These are phyloP conservation scores for Fusarium proliferatum DNA, from an alignment of 2,329 filamentous ascomycete species.

Conservation along the genomic window DNA sequence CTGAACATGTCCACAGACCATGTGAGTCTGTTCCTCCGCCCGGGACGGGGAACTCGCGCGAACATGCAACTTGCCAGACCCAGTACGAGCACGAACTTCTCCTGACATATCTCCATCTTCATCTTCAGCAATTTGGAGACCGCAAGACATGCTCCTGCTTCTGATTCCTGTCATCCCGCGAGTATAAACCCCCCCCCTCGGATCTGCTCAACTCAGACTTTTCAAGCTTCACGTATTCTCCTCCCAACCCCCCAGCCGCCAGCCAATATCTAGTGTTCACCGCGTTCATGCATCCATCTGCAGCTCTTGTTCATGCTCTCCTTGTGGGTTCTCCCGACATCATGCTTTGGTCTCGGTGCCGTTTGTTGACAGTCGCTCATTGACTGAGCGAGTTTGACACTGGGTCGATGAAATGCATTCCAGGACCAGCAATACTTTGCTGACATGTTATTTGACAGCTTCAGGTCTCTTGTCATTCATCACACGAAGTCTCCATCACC, in stretches of 20 bases:
- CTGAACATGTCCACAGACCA: not conserved
- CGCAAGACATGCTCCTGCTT: not conserved
- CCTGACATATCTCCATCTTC: fast-evolving
- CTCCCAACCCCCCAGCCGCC: fast-evolving
- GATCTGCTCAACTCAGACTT: not conserved
- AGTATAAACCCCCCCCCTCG: not conserved
- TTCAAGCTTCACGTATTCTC: not conserved
- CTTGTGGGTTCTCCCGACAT: fast-evolving
- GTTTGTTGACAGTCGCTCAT: not conserved
- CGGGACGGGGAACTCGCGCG: not conserved
- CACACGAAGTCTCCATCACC: not conserved
- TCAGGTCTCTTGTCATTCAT: not conserved
- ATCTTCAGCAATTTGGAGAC: not conserved
- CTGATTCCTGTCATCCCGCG: not conserved
- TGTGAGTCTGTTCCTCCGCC: not conserved
- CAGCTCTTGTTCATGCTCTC: not conserved
- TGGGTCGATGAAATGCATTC: not conserved
- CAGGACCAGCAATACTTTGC: not conserved
- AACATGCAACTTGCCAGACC: not conserved
- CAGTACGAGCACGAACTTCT: not conserved
- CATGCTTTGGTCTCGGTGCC: not conserved
- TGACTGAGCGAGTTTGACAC: not conserved
- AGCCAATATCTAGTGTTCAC: fast-evolving
- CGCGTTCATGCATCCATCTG: fast-evolving
- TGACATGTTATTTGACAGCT: not conserved